Percentiles rank a stretch among this genome's conserved stretches.
phyloP scores from a whole-genome alignment of 2,329 filamentous ascomycete genomes.

The Sclerotinia minor region DNA sequence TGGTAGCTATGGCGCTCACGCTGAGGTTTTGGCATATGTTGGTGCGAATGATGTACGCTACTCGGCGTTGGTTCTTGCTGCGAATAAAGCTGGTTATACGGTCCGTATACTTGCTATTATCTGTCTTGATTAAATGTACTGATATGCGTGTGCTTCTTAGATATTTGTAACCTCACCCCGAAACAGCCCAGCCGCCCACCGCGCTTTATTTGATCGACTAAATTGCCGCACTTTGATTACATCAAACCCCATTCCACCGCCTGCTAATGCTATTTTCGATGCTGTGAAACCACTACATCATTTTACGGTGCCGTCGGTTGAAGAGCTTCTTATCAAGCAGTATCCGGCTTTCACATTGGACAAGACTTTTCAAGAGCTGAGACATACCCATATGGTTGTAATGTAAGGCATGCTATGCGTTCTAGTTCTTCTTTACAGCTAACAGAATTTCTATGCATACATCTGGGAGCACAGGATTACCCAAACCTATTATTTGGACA shows the following conservation, averaged over 20 bases:
- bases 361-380: not conserved
- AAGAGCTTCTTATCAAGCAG: not conserved
- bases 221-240: not conserved
- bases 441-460: not conserved
- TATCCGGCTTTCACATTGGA: not conserved
- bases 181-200: not conserved
- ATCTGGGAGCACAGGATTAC: slow-evolving; percentile 3
- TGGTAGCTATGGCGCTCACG: slow-evolving; percentile 40
- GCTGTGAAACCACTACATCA: not conserved
- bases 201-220: not conserved
- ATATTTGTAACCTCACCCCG: not conserved
- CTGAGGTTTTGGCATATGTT: slow-evolving; percentile 45
- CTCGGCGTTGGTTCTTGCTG: not conserved
- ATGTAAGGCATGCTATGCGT: too few species aligned
- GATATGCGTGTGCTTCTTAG: slow-evolving; percentile 39
- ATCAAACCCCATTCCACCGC: not conserved
- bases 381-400: not conserved
- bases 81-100: slow-evolving; percentile 7
- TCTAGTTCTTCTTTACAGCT: too few species aligned
- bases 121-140: slow-evolving; percentile 36
- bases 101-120: not conserved
- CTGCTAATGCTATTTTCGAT: not conserved
- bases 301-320: not conserved
- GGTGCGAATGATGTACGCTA: slow-evolving; percentile 35
- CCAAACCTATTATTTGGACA: slow-evolving; percentile 6